Evolutionary conservation across 176 grass and related monocot species (phyloP).

Genomic region (Hordeum vulgare): MorexV3_pseudomolecules_assembly NC_058520.1:524942170-524942669

Average conservation of each 20-base stretch:
- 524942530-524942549: neutral
- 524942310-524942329: too few relatives aligned
- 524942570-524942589: neutral
- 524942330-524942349: too few relatives aligned
- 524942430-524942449: too few relatives aligned
- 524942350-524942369: too few relatives aligned
- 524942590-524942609: neutral
- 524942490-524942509: too few relatives aligned
- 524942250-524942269: too few relatives aligned
- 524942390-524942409: too few relatives aligned
- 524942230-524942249: neutral
- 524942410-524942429: too few relatives aligned
- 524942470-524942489: too few relatives aligned
- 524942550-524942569: neutral
- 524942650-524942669: constrained; percentile 41
- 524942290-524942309: too few relatives aligned
- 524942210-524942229: neutral
- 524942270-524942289: neutral
- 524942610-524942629: neutral
- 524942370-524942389: too few relatives aligned
- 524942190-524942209: neutral
- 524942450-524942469: too few relatives aligned
- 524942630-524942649: constrained; percentile 59
- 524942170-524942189: neutral
- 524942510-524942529: neutral